Conservation (phyloP, 345 rosid genomes). For the Ceriops zippeliana region DNA sequence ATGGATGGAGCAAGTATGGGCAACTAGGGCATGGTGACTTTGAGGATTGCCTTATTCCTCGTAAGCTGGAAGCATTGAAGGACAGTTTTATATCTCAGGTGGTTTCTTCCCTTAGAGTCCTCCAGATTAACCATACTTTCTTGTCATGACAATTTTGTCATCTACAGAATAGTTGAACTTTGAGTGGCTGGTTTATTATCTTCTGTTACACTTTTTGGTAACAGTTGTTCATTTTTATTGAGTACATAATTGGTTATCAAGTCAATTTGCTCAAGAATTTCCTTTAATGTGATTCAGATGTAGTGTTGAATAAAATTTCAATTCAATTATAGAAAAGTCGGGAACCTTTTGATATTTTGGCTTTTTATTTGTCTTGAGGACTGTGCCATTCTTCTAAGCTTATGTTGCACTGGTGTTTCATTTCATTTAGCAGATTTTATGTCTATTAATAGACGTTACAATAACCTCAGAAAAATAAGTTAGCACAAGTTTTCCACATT, state of each 20-base stretch:
- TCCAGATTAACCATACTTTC: not conserved
- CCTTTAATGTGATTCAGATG: too few relatives aligned
- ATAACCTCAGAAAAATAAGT: too few relatives aligned
- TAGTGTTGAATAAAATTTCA: not conserved
- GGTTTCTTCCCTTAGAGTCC: constrained; percentile 16
- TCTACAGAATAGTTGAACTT: too few relatives aligned
- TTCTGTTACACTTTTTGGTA: too few relatives aligned
- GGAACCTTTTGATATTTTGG: too few relatives aligned
- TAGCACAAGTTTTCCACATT: not conserved
- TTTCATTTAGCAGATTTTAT: too few relatives aligned
- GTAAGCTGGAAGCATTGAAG: constrained; percentile 66
- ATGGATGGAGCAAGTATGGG: constrained; percentile 98
- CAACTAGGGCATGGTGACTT: constrained; percentile 97
- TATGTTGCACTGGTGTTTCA: too few relatives aligned
- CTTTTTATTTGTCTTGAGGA: too few relatives aligned
- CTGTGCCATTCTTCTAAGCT: too few relatives aligned
- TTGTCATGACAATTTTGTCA: not conserved
- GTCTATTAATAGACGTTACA: too few relatives aligned
- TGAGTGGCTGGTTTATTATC: too few relatives aligned
- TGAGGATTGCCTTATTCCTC: constrained; percentile 85
- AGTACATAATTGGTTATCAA: not conserved
- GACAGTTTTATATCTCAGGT: constrained; percentile 73
- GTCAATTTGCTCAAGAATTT: not conserved
- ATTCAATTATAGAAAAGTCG: not conserved
- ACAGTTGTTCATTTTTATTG: not conserved